These are phyloP conservation scores for Filobasidium floriforme DNA, from an alignment of 768 basidiomycete species.

Conservation along the genomic window DNA sequence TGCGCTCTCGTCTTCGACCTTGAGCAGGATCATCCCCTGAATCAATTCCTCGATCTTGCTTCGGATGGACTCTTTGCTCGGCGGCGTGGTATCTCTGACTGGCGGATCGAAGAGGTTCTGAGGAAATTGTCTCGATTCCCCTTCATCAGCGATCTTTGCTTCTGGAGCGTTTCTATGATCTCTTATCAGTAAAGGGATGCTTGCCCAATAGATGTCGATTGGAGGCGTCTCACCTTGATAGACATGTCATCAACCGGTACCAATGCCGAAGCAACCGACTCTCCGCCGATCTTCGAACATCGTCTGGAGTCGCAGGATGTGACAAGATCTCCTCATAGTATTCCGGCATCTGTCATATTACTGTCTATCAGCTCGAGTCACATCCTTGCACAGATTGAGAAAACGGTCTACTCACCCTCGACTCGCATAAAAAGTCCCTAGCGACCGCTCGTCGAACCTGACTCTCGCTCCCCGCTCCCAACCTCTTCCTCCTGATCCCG, in stretches of 20 bases:
- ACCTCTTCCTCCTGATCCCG: conserved; percentile 65
- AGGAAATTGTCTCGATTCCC: neutral
- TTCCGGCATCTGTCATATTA: conserved; percentile 55
- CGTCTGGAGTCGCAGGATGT: conserved; percentile 70
- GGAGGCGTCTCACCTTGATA: conserved; percentile 49
- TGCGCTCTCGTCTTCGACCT: conserved; percentile 67
- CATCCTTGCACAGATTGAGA: neutral
- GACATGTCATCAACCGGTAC: conserved; percentile 55
- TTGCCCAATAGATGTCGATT: neutral
- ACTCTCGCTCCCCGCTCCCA: conserved; percentile 50
- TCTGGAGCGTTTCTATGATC: neutral
- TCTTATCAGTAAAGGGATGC: neutral
- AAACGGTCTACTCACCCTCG: conserved; percentile 52
- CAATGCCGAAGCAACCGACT: conserved; percentile 63
- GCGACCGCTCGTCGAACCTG: conserved; percentile 53
- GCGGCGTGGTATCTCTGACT: neutral
- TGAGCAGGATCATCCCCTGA: conserved; percentile 65
- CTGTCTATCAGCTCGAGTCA: too few relatives aligned
- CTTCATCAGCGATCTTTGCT: neutral
- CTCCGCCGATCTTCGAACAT: conserved; percentile 69
- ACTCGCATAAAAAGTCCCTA: conserved; percentile 57
- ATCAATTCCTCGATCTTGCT: conserved; percentile 64
- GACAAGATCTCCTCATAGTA: conserved; percentile 73
- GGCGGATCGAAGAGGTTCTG: conserved; percentile 10
- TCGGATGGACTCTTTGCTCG: conserved; percentile 47